Evolutionary conservation across 2,329 filamentous ascomycete species (phyloP).

Genomic region (Colletotrichum sp.): DNA sequence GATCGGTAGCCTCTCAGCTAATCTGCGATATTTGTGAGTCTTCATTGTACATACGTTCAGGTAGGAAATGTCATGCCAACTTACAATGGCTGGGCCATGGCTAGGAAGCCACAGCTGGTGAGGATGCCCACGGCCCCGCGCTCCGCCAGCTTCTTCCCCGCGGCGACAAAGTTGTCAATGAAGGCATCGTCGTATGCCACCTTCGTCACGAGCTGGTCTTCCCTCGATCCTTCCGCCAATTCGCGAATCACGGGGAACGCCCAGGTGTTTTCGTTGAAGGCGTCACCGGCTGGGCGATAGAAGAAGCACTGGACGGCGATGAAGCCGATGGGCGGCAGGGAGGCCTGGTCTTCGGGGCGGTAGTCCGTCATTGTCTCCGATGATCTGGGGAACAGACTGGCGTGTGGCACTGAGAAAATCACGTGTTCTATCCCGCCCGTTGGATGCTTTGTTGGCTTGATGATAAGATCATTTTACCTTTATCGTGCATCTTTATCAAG

Average conservation of each 20-base stretch:
- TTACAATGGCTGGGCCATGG: not conserved
- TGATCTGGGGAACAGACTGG: not conserved
- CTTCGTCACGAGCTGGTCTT: not conserved
- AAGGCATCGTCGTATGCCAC: not conserved
- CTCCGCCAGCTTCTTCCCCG: not conserved
- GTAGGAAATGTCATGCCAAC: fast-evolving
- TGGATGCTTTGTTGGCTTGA: not conserved
- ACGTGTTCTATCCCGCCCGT: not conserved
- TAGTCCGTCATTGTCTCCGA: not conserved
- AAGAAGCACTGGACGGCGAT: not conserved
- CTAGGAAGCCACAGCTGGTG: not conserved
- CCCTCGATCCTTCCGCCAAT: not conserved
- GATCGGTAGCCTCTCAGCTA: not conserved
- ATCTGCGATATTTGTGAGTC: not conserved
- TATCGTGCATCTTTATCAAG: not conserved
- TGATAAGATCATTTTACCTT: not conserved
- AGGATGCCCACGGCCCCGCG: not conserved
- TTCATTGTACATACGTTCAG: not conserved
- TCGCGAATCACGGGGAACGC: not conserved
- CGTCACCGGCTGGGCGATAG: not conserved
- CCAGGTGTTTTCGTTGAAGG: not conserved
- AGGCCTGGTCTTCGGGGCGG: not conserved
- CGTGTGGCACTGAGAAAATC: not conserved
- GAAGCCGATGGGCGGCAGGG: not conserved
- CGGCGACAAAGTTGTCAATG: not conserved